Conservation (phyloP, 2,329 filamentous ascomycete species). For the Colletotrichum magnum region DNA sequence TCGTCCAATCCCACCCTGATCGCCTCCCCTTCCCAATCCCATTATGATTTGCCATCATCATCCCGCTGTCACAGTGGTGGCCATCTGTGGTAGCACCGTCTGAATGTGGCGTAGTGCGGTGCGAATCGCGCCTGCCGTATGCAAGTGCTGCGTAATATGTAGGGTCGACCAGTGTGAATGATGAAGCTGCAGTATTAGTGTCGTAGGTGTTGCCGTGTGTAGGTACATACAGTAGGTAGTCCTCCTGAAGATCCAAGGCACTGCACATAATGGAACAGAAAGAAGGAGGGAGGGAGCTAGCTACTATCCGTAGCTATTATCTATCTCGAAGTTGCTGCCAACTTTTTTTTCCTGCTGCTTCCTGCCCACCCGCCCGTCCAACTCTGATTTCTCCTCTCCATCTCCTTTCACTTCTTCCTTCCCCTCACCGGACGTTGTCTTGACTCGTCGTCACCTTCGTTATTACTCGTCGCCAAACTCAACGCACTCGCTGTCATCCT, state of each 20-base stretch:
- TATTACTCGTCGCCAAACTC: slow-evolving; percentile 13
- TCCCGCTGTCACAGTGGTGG: slow-evolving; percentile 22
- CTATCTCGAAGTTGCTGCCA: slow-evolving; percentile 24
- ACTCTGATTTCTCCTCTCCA: neutral
- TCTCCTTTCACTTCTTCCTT: neutral
- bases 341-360: slow-evolving; percentile 21
- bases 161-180: slow-evolving; percentile 1
- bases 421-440: slow-evolving; percentile 9
- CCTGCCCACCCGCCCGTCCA: neutral
- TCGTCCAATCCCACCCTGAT: slow-evolving; percentile 3
- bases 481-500: slow-evolving; percentile 15
- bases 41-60: slow-evolving; percentile 24
- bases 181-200: neutral
- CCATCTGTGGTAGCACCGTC: slow-evolving; percentile 2
- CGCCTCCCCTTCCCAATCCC: slow-evolving; percentile 19
- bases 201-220: slow-evolving; percentile 3
- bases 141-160: neutral
- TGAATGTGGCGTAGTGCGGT: slow-evolving; percentile 2
- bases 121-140: too few relatives aligned
- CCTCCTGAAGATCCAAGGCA: slow-evolving; percentile 26
- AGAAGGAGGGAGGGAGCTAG: neutral
- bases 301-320: neutral
- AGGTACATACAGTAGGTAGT: neutral
- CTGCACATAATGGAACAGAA: too few relatives aligned
- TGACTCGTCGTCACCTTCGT: slow-evolving; percentile 13